A percentile compares a stretch with the other conserved stretches of the same genome.
These are phyloP conservation scores for Monosporascus ibericus DNA, from an alignment of 2,329 filamentous ascomycete species.

Conservation along the genomic window DNA sequence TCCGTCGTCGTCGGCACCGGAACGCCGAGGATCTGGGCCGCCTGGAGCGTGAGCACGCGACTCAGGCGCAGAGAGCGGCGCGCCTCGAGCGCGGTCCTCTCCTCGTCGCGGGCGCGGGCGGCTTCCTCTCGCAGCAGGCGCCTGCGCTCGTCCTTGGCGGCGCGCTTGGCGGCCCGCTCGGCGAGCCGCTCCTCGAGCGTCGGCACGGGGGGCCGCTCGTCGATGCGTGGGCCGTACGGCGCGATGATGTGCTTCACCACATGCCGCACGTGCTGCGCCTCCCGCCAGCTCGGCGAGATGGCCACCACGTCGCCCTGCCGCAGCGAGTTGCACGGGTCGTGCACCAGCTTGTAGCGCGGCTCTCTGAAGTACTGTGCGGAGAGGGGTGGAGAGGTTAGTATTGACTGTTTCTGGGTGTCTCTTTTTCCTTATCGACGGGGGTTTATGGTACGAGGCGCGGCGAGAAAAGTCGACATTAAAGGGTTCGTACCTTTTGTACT, in stretches of 20 bases:
- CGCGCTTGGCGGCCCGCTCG: constrained; percentile 34
- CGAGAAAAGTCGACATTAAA: no score
- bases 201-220: constrained; percentile 60
- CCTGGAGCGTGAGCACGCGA: no score
- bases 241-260: constrained; percentile 71
- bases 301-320: constrained; percentile 69
- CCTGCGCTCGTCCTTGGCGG: constrained; percentile 15
- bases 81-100: not conserved
- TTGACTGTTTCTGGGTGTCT: no score
- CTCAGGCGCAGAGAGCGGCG: no score
- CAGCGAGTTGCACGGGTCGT: constrained; percentile 71
- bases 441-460: no score
- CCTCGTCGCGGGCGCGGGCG: constrained; percentile 1
- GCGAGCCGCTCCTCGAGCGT: constrained; percentile 55
- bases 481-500: constrained; percentile 58
- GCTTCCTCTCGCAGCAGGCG: constrained; percentile 2
- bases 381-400: not conserved
- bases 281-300: constrained; percentile 60
- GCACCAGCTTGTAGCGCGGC: constrained; percentile 62
- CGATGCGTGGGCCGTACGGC: constrained; percentile 56
- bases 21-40: no score
- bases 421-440: no score
- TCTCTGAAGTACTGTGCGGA: constrained; percentile 57
- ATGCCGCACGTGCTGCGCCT: constrained; percentile 62
- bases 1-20: no score